Percentiles rank a stretch among this genome's conserved stretches.
Evolutionary conservation across 257 asterid genomes (phyloP).

Genomic region (Leonotis leonurus): DNA sequence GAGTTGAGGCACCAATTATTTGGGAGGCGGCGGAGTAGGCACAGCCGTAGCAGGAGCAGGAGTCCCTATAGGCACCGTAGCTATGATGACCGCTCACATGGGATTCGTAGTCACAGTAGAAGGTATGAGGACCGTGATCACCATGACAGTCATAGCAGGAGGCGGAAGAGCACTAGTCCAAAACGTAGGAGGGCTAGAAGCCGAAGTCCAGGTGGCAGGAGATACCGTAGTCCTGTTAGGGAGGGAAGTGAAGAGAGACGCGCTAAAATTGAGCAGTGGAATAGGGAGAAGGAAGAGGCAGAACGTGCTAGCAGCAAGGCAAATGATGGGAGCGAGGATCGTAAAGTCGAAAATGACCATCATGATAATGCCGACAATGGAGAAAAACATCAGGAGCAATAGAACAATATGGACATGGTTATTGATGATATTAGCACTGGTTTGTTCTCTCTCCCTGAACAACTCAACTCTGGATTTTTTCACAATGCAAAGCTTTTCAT

Average conservation of each 20-base stretch:
- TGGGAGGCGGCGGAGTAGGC: slow-evolving; percentile 56
- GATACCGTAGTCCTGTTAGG: slow-evolving; percentile 70
- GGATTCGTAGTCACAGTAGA: slow-evolving; percentile 63
- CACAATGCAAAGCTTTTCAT: not conserved
- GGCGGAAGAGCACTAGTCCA: slow-evolving; percentile 58
- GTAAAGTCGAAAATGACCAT: slow-evolving; percentile 21
- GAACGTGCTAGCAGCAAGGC: slow-evolving; percentile 36
- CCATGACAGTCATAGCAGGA: slow-evolving; percentile 73
- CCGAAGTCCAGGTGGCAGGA: slow-evolving; percentile 69
- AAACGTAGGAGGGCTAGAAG: slow-evolving; percentile 55
- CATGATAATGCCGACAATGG: slow-evolving; percentile 25
- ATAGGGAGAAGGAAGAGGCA: slow-evolving; percentile 78
- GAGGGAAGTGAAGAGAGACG: slow-evolving; percentile 98
- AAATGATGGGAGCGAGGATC: slow-evolving; percentile 16
- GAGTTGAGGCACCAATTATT: slow-evolving; percentile 76
- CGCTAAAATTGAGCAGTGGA: slow-evolving; percentile 95
- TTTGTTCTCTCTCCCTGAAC: slow-evolving; percentile 37
- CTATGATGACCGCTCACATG: slow-evolving; percentile 70
- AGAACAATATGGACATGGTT: slow-evolving; percentile 32
- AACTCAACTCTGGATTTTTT: not conserved
- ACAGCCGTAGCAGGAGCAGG: slow-evolving; percentile 72
- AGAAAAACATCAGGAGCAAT: slow-evolving; percentile 18
- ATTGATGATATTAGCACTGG: slow-evolving; percentile 39
- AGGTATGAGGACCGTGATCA: slow-evolving; percentile 67
- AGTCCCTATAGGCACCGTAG: slow-evolving; percentile 91